phyloP scores from a whole-genome alignment of 2,329 filamentous ascomycete genomes.

The Coniosporium tulheliwenetii region DNA sequence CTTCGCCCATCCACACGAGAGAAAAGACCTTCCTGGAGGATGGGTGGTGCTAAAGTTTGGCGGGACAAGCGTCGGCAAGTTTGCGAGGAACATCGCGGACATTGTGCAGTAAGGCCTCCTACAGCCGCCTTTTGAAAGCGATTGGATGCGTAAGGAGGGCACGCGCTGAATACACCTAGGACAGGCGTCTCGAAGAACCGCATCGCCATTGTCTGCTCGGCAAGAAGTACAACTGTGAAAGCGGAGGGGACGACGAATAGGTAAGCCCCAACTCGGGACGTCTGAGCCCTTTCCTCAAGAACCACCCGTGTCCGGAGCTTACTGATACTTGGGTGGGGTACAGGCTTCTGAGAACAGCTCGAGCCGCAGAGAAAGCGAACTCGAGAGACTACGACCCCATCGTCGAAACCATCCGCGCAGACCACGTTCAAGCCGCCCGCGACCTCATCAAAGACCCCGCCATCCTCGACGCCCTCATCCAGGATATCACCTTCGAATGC shows the following conservation, averaged over 20 bases:
- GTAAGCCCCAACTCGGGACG: conserved; percentile 36
- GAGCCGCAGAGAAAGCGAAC: conserved; percentile 21
- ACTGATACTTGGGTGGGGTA: neutral
- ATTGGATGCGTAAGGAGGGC: neutral
- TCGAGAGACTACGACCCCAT: conserved; percentile 49
- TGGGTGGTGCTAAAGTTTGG: conserved; percentile 95
- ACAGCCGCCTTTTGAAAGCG: neutral
- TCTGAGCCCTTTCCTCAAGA: conserved; percentile 7
- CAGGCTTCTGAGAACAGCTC: conserved; percentile 29
- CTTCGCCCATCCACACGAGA: conserved; percentile 16
- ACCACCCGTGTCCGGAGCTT: neutral
- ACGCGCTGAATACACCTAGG: conserved; percentile 17
- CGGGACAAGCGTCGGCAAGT: conserved; percentile 91
- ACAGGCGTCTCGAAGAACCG: conserved; percentile 46
- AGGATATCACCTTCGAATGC: conserved; percentile 64
- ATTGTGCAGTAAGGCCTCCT: conserved; percentile 41
- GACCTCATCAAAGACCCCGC: conserved; percentile 22
- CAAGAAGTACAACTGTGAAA: conserved; percentile 87
- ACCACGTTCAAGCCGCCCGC: conserved; percentile 63
- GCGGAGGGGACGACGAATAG: conserved; percentile 88
- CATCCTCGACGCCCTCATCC: conserved; percentile 38
- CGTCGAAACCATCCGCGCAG: conserved; percentile 65
- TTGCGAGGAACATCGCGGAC: conserved; percentile 47
- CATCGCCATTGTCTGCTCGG: conserved; percentile 89
- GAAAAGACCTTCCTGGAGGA: conserved; percentile 33